Evolutionary conservation across 768 basidiomycete genomes (phyloP).

Genomic region (Termitomyces sp.): DNA sequence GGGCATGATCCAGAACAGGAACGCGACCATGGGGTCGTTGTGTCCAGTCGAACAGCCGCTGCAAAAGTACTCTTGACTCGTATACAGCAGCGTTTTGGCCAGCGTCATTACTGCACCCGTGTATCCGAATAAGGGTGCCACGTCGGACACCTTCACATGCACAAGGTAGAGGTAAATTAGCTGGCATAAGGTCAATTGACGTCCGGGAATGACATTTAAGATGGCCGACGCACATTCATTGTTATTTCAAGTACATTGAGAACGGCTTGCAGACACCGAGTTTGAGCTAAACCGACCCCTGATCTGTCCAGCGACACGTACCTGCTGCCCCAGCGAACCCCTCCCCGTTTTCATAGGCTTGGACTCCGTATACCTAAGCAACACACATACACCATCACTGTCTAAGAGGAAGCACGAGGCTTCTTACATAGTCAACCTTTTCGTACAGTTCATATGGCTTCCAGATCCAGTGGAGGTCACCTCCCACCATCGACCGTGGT

Average conservation of each 20-base stretch:
- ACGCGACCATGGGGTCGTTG: slow-evolving; percentile 40
- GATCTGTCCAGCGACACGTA: slow-evolving; percentile 15
- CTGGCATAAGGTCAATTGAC: slow-evolving; percentile 17
- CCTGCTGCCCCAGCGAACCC: slow-evolving; percentile 79
- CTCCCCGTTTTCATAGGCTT: slow-evolving; percentile 51
- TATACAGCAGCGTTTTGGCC: slow-evolving; percentile 72
- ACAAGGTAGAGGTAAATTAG: slow-evolving; percentile 58
- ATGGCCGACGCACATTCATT: slow-evolving; percentile 40
- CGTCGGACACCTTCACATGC: slow-evolving; percentile 39
- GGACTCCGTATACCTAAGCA: slow-evolving; percentile 62
- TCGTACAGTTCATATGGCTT: slow-evolving; percentile 65
- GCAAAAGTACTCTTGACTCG: slow-evolving; percentile 67
- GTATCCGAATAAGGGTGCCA: slow-evolving; percentile 71
- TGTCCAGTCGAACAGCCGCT: slow-evolving; percentile 60
- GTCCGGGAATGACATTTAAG: background rate
- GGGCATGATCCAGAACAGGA: slow-evolving; percentile 63
- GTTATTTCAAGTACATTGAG: slow-evolving; percentile 70
- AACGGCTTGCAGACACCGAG: slow-evolving; percentile 37
- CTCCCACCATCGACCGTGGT: slow-evolving; percentile 47
- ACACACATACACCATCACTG: background rate
- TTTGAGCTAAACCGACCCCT: background rate
- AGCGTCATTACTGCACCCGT: slow-evolving; percentile 65
- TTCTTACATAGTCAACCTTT: slow-evolving; percentile 33
- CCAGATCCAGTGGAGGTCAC: slow-evolving; percentile 85
- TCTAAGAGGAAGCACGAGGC: slow-evolving; percentile 2